Evolutionary conservation across 108 stramenopile species (phyloP), one percentile per base, ranked within the genome.

Genomic region (Nitzschia sp.): DNA sequence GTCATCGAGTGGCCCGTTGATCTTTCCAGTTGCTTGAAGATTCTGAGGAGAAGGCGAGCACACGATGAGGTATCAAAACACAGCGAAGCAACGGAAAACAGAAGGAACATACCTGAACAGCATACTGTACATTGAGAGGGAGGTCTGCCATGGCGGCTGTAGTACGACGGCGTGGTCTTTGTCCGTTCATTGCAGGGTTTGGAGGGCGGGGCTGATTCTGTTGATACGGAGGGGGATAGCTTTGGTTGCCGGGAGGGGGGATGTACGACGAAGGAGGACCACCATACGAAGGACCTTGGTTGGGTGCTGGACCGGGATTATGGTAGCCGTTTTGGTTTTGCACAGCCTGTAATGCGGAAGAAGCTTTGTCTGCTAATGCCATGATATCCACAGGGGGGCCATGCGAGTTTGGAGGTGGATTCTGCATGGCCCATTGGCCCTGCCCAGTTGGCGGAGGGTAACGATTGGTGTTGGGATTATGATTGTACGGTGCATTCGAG

Each of bases 291-390:
- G 39, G 22, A 62, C 14, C 39, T 54, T 63, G 51, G 8, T 48
- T 59, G 9, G 65, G 73, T 52, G 61, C 41, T 25, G 21, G n/a
- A 37, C 48, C 61, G 53, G 20, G 66, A 10, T 46, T 55, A 12
- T 40, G 60, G 20, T 61, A 46, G 17, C 53, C 39, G 21, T 69
- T 61, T 53, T 82, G 81, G 40, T 43, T 68, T 25, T 77, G 63
- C 55, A 82, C 54, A 44, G 59, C 76, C 38, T 80, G 81, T 11
- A 90, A 74, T 29, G 83, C 86, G 19, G 85, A 84, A 2, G 90
- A 83, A 6, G 90, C 90, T 56, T 88, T 88, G 51, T 88, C 90
- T 0, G 90, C 90, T 56, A 91, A 74, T 19, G 80, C 84, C 26
- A 88, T 63, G 63, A 91, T 88, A 60, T 91, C 90, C 8, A 86